These are phyloP conservation scores for Zygoascus tannicola DNA, from an alignment of 805 yeast species.

Conservation along the genomic window DNA sequence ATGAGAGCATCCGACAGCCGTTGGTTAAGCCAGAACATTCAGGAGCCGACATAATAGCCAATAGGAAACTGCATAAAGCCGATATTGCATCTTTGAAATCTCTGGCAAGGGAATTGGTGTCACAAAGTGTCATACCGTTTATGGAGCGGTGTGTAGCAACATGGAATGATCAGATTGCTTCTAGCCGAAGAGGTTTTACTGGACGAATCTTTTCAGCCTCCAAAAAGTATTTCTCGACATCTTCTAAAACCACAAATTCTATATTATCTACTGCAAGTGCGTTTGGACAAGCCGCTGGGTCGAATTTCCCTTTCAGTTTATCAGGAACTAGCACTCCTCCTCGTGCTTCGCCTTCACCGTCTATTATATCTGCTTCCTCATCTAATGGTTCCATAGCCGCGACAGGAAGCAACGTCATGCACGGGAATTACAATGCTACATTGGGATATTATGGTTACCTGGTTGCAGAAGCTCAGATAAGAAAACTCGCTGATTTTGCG, in stretches of 20 bases:
- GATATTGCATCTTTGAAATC: slow-evolving; percentile 34
- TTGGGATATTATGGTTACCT: slow-evolving; percentile 46
- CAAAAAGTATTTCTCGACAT: slow-evolving; percentile 36
- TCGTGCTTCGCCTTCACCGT: slow-evolving; percentile 2
- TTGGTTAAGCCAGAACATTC: slow-evolving; percentile 14
- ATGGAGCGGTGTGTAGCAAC: slow-evolving; percentile 72
- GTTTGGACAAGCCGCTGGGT: slow-evolving; percentile 7
- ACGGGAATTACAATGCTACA: slow-evolving; percentile 35
- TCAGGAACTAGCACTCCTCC: slow-evolving; percentile 14
- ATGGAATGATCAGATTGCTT: slow-evolving; percentile 79
- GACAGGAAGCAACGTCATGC: neutral
- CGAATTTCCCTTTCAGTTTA: slow-evolving; percentile 12
- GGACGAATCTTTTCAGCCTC: slow-evolving; percentile 64
- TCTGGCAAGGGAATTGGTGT: slow-evolving; percentile 40
- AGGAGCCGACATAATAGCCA: neutral
- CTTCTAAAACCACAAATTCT: slow-evolving; percentile 22
- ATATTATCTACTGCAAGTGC: slow-evolving; percentile 26
- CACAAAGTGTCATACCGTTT: slow-evolving; percentile 56
- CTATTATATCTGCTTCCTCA: neutral
- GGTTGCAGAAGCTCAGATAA: slow-evolving; percentile 60
- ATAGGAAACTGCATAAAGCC: slow-evolving; percentile 18
- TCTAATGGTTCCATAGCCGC: neutral
- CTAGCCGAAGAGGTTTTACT: slow-evolving; percentile 67
- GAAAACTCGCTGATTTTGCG: slow-evolving; percentile 88
- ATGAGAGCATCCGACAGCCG: slow-evolving; percentile 5